phyloP scores from a whole-genome alignment of 2,329 filamentous ascomycete species.

The Cercospora janseana region DNA sequence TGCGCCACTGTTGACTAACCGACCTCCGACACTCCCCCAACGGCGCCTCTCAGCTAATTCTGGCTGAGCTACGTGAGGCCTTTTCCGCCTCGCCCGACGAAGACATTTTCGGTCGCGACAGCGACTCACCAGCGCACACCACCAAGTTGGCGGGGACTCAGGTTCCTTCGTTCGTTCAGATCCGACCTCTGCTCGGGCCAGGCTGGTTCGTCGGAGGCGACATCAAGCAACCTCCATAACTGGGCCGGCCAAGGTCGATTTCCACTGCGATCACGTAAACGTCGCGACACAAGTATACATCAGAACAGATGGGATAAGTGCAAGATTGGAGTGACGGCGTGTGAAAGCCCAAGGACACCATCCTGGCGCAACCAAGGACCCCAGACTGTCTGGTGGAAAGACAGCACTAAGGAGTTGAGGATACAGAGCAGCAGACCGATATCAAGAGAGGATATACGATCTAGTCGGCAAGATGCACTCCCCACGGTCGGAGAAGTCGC shows the following conservation, averaged over 20 bases:
- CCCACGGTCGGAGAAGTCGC: constrained; percentile 64
- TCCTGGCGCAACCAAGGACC: constrained; percentile 13
- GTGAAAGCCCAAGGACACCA: constrained; percentile 16
- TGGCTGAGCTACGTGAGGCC: constrained; percentile 26
- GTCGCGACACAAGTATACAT: constrained; percentile 9
- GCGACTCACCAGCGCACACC: constrained; percentile 50
- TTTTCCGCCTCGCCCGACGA: constrained; percentile 18
- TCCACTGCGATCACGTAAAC: constrained; percentile 16
- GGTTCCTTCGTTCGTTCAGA: constrained; percentile 67
- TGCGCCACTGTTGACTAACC: constrained; percentile 27
- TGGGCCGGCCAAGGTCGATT: constrained; percentile 47
- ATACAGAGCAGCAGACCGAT: neutral
- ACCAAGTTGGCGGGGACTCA: constrained; percentile 93
- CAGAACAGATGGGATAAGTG: constrained; percentile 35
- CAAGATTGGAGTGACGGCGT: constrained; percentile 19
- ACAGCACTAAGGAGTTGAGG: constrained; percentile 8
- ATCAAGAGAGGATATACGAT: constrained; percentile 1
- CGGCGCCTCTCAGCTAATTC: constrained; percentile 17
- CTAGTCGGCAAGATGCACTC: constrained; percentile 46
- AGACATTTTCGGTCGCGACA: constrained; percentile 24
- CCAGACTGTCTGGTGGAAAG: constrained; percentile 4
- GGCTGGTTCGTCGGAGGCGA: constrained; percentile 96
- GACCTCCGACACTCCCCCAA: constrained; percentile 11
- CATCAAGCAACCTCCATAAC: constrained; percentile 91
- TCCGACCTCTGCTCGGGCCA: constrained; percentile 88